phyloP scores from a whole-genome alignment of 2,329 filamentous ascomycete genomes.

The Alternaria consortialis region DNA sequence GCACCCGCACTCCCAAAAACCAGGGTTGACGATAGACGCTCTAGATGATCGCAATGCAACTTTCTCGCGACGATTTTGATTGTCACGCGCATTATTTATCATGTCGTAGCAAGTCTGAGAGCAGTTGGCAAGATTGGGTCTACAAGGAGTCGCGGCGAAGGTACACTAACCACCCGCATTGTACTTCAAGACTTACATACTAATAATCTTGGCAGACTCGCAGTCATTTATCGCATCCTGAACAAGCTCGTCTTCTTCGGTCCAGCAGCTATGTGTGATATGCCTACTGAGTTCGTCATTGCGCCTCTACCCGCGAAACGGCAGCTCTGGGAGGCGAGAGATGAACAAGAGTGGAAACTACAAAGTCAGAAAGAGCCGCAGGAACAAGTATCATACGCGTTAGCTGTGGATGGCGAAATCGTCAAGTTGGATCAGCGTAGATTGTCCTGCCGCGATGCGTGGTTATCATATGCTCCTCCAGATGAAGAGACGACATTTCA shows the following conservation, averaged over 20 bases:
- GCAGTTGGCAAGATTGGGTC: conserved; percentile 49
- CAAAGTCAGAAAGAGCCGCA: conserved; percentile 33
- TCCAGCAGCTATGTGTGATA: conserved; percentile 50
- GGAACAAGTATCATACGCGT: conserved; percentile 31
- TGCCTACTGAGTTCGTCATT: conserved; percentile 49
- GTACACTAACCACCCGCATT: conserved; percentile 26
- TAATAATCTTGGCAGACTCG: conserved; percentile 42
- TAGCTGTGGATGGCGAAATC: conserved; percentile 49
- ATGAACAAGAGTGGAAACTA: conserved; percentile 47
- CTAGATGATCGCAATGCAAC: conserved; percentile 2
- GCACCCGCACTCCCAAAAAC: neutral
- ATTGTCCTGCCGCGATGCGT: conserved; percentile 34
- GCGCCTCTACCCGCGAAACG: conserved; percentile 56
- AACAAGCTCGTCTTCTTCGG: conserved; percentile 57
- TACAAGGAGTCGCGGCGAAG: conserved; percentile 54
- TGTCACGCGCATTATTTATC: neutral
- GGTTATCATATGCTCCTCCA: neutral
- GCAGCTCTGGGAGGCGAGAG: conserved; percentile 56
- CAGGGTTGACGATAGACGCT: neutral
- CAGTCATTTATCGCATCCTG: conserved; percentile 52
- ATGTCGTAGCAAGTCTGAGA: neutral
- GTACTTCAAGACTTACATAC: neutral
- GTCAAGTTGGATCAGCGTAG: conserved; percentile 38
- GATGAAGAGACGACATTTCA: conserved; percentile 6
- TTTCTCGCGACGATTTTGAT: conserved; percentile 1